Evolutionary conservation across 2,329 filamentous ascomycete species (phyloP), one percentile per base, ranked within the genome.

Genomic region (Mariannaea elegans): DNA sequence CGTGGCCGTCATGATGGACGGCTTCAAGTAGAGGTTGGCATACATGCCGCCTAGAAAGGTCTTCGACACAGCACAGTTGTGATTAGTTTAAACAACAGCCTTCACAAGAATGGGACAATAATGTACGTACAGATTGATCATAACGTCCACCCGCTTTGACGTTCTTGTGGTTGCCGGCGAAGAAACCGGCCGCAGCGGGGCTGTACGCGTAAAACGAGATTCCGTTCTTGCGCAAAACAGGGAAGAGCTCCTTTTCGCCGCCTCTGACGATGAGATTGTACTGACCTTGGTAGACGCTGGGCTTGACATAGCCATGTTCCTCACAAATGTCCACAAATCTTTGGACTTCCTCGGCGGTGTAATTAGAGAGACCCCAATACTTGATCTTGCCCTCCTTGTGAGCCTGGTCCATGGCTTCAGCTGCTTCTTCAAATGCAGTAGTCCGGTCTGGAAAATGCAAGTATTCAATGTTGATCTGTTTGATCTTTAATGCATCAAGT

Each of bases 301-400:
- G 82, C 54, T 74, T 75, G 13, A 80, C 72, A 23, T 69, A 82
- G 1, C 75, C 75, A 4, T 76, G 69, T 16, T 76, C 60, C 34
- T 79, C 73, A 62, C 81, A 84, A 12, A 82, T 76, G 9, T 74
- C 68, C 31, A 80, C 53, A 3, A 83, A 72, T 42, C 75, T 54
- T 48, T 78, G 72, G 0, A 84, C 80, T 59, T 84, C 79, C 2
- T 73, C 73, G 2, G 76, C 76, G 0, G 72, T 71, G 63, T 78
- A 82, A 63, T 83, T 84, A 9, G 76, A 81, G 4, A 84, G 56
- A 0, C 81, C 82, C 58, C 82, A 82, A 0, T 73, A 62, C 65
- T 77, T 75, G 63, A 83, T 79, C 58, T 80, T 79, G 19, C 80
- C 80, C 34, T 78, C 70, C 14, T 68, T 56, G 61, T 77, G 69